A percentile compares a stretch with the other conserved stretches of the same genome.
Conservation (phyloP, 2,329 filamentous ascomycete species). For the Ophiostoma novo-ulmi region DNA sequence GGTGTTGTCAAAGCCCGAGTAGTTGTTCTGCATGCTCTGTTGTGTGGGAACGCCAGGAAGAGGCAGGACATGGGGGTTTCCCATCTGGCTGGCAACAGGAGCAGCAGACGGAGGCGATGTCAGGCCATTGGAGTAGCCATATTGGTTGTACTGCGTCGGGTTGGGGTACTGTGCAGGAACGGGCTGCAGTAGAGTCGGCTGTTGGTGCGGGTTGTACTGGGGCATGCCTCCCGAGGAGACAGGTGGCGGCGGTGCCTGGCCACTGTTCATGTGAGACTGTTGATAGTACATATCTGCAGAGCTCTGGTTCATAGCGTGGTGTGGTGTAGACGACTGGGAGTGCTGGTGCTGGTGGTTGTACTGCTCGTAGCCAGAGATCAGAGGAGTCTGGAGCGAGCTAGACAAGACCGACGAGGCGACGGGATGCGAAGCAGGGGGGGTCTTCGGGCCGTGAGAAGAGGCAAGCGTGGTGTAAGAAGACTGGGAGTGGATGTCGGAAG, state of each 20-base stretch:
- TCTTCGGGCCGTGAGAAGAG: slow-evolving; percentile 64
- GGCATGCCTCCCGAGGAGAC: slow-evolving; percentile 67
- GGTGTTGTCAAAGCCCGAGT: slow-evolving; percentile 67
- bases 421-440: slow-evolving; percentile 53
- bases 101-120: slow-evolving; percentile 70
- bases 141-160: slow-evolving; percentile 58
- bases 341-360: slow-evolving; percentile 36
- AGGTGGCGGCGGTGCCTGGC: slow-evolving; percentile 67
- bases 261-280: slow-evolving; percentile 68
- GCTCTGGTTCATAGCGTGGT: slow-evolving; percentile 70
- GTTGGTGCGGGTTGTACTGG: slow-evolving; percentile 69
- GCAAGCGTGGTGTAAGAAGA: slow-evolving; percentile 52
- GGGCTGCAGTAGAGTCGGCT: slow-evolving; percentile 69
- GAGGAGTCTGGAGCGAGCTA: slow-evolving; percentile 34
- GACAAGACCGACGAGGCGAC: slow-evolving; percentile 29
- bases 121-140: slow-evolving; percentile 71
- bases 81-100: slow-evolving; percentile 67
- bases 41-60: slow-evolving; percentile 57
- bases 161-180: slow-evolving; percentile 63
- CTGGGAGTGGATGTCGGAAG: slow-evolving; percentile 50
- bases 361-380: slow-evolving; percentile 37
- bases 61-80: slow-evolving; percentile 60
- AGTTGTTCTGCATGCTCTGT: slow-evolving; percentile 47
- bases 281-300: slow-evolving; percentile 81
- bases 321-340: slow-evolving; percentile 37